Percentiles rank a stretch among this genome's conserved stretches.
Evolutionary conservation across 495 filamentous ascomycete species (phyloP).

Genomic region (Neurospora africana): DNA sequence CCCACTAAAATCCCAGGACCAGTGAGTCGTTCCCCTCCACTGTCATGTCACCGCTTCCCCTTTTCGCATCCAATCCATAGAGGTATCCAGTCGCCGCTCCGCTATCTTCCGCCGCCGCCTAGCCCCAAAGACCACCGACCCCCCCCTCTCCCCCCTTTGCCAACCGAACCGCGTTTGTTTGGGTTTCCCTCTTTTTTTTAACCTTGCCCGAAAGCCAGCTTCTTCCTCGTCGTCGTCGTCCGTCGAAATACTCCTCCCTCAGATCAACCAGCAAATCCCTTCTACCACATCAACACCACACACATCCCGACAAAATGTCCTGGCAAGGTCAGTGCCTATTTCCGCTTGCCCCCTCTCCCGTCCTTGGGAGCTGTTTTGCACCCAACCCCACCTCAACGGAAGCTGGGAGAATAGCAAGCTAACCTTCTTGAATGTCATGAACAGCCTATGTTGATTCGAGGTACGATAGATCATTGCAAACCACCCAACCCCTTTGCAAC

Average conservation of each 20-base stretch:
- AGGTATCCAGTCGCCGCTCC: neutral
- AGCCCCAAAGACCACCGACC: neutral
- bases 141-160: neutral
- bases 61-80: neutral
- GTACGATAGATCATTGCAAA: constrained; percentile 17
- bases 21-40: neutral
- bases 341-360: neutral
- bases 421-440: constrained; percentile 16
- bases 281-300: constrained; percentile 2
- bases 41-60: neutral
- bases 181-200: neutral
- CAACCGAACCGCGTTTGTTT: neutral
- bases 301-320: constrained; percentile 38
- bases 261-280: neutral
- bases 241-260: neutral
- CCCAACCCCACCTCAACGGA: constrained; percentile 25
- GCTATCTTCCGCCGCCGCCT: neutral
- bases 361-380: neutral
- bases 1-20: neutral
- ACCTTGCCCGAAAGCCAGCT: neutral
- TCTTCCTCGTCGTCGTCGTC: neutral
- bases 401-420: constrained; percentile 20
- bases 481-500: neutral
- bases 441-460: constrained; percentile 41
- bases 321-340: constrained; percentile 39